phyloP scores from a whole-genome alignment of 1,284 basidiomycete species.

The Austroboletus niveus region DNA sequence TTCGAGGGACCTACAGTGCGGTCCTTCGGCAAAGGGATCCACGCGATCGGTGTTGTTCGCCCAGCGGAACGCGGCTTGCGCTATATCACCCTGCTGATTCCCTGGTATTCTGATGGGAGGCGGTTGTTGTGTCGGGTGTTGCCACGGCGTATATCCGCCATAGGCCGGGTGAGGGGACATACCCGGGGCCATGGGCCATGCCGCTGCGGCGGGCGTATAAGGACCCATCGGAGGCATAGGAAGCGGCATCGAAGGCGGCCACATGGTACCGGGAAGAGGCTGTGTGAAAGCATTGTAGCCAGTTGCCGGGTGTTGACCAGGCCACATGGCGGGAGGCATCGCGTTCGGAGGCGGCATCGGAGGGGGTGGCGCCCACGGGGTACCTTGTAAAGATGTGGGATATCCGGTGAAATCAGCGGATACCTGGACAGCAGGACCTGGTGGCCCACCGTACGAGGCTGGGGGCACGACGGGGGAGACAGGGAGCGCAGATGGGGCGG shows the following conservation, averaged over 20 bases:
- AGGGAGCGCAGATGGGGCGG: constrained; percentile 30
- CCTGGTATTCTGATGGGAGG: constrained; percentile 24
- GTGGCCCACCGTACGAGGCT: constrained; percentile 9
- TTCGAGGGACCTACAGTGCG: constrained; percentile 26
- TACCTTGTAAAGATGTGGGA: constrained; percentile 24
- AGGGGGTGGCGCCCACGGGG: constrained; percentile 27
- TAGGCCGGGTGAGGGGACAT: constrained; percentile 22
- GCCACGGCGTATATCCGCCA: constrained; percentile 27
- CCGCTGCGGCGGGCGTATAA: constrained; percentile 27
- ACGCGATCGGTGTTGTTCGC: constrained; percentile 27
- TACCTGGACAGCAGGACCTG: constrained; percentile 9
- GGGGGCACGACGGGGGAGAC: constrained; percentile 15
- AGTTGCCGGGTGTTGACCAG: constrained; percentile 19
- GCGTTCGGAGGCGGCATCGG: constrained; percentile 20
- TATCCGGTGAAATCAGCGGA: constrained; percentile 34
- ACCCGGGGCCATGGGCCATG: constrained; percentile 29
- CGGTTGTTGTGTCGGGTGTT: constrained; percentile 25
- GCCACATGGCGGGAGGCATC: constrained; percentile 17
- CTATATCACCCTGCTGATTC: constrained; percentile 15
- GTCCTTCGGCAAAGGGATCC: constrained; percentile 28
- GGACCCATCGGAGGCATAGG: constrained; percentile 9
- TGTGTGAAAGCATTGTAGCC: constrained; percentile 30
- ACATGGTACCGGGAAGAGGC: constrained; percentile 26
- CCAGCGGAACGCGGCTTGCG: constrained; percentile 30
- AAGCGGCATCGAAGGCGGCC: constrained; percentile 8